phyloP scores from a whole-genome alignment of 139 green algal species.

The Cymbomonas tetramitiformis region DNA sequence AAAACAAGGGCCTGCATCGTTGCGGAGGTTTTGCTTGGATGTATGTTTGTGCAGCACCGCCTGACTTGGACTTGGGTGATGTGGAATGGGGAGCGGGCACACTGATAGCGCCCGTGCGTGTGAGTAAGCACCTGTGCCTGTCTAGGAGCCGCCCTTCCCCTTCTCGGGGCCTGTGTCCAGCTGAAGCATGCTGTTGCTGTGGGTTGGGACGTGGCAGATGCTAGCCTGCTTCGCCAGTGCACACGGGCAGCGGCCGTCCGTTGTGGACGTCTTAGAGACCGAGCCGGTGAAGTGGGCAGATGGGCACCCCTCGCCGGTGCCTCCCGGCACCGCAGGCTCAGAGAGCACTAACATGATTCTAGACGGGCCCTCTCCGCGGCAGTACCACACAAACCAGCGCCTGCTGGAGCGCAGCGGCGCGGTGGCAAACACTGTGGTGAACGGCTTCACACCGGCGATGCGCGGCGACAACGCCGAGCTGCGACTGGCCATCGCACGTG shows the following conservation, averaged over 20 bases:
- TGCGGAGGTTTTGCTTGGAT: no score
- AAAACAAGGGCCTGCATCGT: no score
- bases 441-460: not conserved
- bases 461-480: not conserved
- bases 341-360: no score
- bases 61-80: no score
- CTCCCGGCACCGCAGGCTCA: not conserved
- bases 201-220: not conserved
- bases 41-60: no score
- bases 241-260: not conserved
- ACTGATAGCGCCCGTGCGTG: no score
- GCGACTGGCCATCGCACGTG: not conserved
- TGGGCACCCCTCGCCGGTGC: no score
- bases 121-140: no score
- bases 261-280: not conserved
- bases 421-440: not conserved
- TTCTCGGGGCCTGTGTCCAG: no score
- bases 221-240: not conserved
- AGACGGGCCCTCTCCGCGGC: not conserved
- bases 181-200: no score
- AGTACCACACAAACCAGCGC: not conserved
- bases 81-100: no score
- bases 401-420: not conserved
- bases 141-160: no score
- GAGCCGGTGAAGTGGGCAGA: not conserved